phyloP scores from a whole-genome alignment of 73 alveolate species.

The Tetrahymena elliotti region DNA sequence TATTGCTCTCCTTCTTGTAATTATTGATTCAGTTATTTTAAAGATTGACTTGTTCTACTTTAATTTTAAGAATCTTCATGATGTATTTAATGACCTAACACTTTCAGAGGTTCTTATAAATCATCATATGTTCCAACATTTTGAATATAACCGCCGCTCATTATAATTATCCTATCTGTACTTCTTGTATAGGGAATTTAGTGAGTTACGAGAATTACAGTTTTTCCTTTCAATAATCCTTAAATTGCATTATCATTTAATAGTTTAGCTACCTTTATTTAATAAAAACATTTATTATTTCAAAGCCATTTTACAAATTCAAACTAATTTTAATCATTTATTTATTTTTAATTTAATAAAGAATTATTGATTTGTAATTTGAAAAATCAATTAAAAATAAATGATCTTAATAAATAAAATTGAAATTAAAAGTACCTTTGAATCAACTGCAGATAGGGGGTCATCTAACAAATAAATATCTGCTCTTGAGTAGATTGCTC shows the following conservation, averaged over 20 bases:
- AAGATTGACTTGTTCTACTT: neutral
- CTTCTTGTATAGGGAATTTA: slow-evolving; percentile 29
- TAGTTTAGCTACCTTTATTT: slow-evolving; percentile 30
- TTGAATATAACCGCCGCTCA: slow-evolving; percentile 35
- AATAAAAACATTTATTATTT: neutral
- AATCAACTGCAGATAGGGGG: slow-evolving; percentile 69
- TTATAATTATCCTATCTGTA: slow-evolving; percentile 20
- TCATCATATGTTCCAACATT: neutral
- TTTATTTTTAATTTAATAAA: too few relatives aligned
- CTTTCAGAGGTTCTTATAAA: neutral
- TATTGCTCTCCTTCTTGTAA: neutral
- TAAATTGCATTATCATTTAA: slow-evolving; percentile 7
- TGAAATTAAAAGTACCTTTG: slow-evolving; percentile 47
- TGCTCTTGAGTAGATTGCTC: slow-evolving; percentile 68
- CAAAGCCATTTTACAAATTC: too few relatives aligned
- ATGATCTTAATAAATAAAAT: neutral
- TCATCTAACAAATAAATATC: slow-evolving; percentile 64
- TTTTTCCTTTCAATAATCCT: neutral
- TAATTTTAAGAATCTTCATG: neutral
- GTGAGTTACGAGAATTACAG: slow-evolving; percentile 49
- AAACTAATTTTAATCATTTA: neutral
- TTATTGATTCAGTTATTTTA: neutral
- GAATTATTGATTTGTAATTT: too few relatives aligned
- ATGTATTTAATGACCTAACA: neutral
- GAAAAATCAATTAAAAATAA: too few relatives aligned